Conservation (phyloP, 2,329 filamentous ascomycete species). For the Phoma sp. region DNA sequence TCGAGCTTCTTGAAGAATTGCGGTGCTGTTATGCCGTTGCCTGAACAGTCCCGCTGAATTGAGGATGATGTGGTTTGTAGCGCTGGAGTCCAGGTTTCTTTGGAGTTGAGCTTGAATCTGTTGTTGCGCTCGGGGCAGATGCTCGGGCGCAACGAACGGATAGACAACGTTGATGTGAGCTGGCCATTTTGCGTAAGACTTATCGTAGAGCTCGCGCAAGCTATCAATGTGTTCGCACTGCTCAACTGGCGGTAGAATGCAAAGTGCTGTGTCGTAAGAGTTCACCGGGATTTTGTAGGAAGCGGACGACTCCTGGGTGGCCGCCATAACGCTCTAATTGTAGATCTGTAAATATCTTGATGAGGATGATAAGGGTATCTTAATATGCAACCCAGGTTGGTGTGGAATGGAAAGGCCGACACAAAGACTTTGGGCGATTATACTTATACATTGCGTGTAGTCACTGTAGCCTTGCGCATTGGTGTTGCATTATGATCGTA, state of each 20-base stretch:
- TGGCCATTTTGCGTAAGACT: constrained; percentile 68
- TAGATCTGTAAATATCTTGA: background rate
- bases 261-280: constrained; percentile 67
- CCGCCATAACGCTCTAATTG: constrained; percentile 27
- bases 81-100: constrained; percentile 3
- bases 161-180: constrained; percentile 73
- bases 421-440: background rate
- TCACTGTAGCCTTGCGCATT: background rate
- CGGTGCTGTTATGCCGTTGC: constrained; percentile 59
- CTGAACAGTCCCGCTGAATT: constrained; percentile 57
- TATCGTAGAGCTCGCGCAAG: constrained; percentile 69
- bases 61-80: constrained; percentile 36
- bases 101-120: constrained; percentile 50
- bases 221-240: constrained; percentile 60
- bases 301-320: background rate
- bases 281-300: constrained; percentile 28
- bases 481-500: background rate
- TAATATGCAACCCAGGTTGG: background rate
- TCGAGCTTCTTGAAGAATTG: constrained; percentile 32
- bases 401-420: background rate
- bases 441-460: constrained; percentile 11
- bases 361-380: constrained; percentile 19
- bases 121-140: constrained; percentile 55
- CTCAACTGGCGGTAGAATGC: constrained; percentile 62
- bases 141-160: constrained; percentile 64